Conservation (phyloP, 768 basidiomycete species). For the Infundibulicybe gibba region DNA sequence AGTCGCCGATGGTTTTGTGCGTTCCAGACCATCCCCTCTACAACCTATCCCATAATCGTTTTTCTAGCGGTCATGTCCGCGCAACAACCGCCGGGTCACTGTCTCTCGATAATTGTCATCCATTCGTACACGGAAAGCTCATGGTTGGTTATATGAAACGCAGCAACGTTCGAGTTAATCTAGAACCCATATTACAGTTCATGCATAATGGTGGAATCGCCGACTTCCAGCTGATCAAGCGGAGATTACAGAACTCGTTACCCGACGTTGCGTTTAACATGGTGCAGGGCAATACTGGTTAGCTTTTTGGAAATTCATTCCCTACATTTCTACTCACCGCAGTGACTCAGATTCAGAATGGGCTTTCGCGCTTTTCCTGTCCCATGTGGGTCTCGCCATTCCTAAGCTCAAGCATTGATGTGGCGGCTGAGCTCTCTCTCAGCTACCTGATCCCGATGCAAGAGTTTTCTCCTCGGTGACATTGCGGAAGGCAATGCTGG, state of each 20-base stretch:
- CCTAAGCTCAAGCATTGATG: too few relatives aligned
- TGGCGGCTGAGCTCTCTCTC: constrained; percentile 6
- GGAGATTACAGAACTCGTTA: constrained; percentile 70
- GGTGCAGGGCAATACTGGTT: constrained; percentile 92
- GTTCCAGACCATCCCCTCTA: constrained; percentile 18
- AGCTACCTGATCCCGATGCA: constrained; percentile 83
- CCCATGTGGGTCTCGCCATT: constrained; percentile 46
- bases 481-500: constrained; percentile 83
- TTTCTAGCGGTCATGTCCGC: constrained; percentile 77
- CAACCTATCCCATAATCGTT: neutral
- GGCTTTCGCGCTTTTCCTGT: constrained; percentile 91
- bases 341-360: constrained; percentile 81
- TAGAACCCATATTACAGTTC: constrained; percentile 47
- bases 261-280: constrained; percentile 83
- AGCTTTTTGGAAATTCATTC: constrained; percentile 9
- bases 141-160: constrained; percentile 55
- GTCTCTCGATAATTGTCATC: constrained; percentile 94
- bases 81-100: constrained; percentile 91
- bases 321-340: constrained; percentile 1
- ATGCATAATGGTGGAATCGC: constrained; percentile 98
- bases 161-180: neutral
- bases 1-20: constrained; percentile 92
- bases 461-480: constrained; percentile 66
- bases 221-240: constrained; percentile 77
- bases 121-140: constrained; percentile 86